Conservation (phyloP, 2,329 filamentous ascomycete species). For the Exophiala mesophila region DNA sequence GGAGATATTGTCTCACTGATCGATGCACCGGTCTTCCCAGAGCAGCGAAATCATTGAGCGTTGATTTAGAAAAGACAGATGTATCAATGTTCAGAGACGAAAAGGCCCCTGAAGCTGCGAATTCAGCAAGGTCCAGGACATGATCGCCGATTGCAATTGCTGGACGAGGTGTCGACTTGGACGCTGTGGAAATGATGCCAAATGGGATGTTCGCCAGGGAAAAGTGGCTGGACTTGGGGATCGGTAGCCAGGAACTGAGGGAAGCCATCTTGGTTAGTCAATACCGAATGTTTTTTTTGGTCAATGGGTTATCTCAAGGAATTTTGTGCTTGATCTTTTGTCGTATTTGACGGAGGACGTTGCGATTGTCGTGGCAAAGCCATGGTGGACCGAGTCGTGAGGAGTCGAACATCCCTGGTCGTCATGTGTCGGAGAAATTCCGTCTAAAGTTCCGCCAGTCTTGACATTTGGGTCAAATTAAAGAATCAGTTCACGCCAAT, state of each 20-base stretch:
- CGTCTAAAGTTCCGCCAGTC: conserved; percentile 1
- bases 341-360: no score
- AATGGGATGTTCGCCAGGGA: conserved; percentile 78
- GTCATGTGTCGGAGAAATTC: conserved; percentile 8
- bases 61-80: conserved; percentile 59
- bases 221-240: conserved; percentile 61
- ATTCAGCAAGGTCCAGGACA: conserved; percentile 63
- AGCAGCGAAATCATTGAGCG: conserved; percentile 68
- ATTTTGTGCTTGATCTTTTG: no score
- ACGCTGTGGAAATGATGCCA: conserved; percentile 67
- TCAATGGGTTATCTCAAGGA: no score
- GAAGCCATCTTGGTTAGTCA: conserved; percentile 28
- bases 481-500: no score
- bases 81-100: conserved; percentile 54
- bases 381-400: conserved; percentile 1
- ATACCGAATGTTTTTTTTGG: no score
- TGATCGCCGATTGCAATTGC: conserved; percentile 69
- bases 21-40: conserved; percentile 64
- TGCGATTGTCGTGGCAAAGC: no score
- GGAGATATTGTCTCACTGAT: conserved; percentile 64
- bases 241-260: conserved; percentile 54
- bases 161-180: conserved; percentile 53
- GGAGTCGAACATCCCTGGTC: background rate
- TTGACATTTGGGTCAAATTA: no score
- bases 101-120: conserved; percentile 58